A percentile compares a stretch with the other conserved stretches of the same genome.
phyloP scores from a whole-genome alignment of 495 filamentous ascomycete species.

The Tuber aestivum region DNA sequence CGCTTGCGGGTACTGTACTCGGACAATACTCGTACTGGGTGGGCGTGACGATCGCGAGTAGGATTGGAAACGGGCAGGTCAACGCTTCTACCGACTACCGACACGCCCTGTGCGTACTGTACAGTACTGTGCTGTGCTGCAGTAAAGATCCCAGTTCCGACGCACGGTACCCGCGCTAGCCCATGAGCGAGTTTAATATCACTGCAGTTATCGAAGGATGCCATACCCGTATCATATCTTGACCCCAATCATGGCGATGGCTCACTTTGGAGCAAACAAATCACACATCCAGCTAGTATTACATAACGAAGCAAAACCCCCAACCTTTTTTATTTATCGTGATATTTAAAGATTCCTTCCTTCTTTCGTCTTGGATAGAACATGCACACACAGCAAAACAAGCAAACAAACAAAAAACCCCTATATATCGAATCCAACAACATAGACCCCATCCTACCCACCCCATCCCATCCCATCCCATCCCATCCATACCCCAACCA shows the following conservation, averaged over 20 bases:
- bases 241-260: neutral
- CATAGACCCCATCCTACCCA: neutral
- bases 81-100: neutral
- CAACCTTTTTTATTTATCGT: constrained; percentile 1
- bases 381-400: neutral
- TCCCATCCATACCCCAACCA: neutral
- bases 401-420: neutral
- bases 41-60: neutral
- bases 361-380: neutral
- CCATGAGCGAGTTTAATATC: neutral
- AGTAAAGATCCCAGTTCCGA: neutral
- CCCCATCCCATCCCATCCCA: too few relatives aligned
- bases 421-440: neutral
- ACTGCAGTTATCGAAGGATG: neutral
- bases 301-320: neutral
- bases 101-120: neutral
- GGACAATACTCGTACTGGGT: too few relatives aligned
- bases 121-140: too few relatives aligned
- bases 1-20: neutral
- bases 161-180: neutral
- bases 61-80: neutral
- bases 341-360: neutral
- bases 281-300: neutral
- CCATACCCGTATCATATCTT: neutral
- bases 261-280: neutral